These are phyloP conservation scores for Angomonas ambiguus DNA, from an alignment of 208 protist genomes.

Conservation along the genomic window DNA sequence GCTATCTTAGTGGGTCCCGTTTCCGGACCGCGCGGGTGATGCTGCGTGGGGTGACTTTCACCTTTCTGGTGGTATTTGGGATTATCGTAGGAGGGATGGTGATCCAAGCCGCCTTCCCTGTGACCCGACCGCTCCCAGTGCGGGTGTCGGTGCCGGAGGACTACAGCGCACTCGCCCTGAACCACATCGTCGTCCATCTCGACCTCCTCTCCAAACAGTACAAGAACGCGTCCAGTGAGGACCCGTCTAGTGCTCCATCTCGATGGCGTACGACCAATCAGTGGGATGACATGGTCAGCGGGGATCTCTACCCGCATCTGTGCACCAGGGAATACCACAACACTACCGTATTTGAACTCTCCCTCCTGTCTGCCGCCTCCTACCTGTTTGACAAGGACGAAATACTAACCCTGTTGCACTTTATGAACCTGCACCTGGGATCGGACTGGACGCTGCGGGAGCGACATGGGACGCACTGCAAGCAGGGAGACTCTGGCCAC, in stretches of 20 bases:
- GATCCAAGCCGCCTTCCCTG: slow-evolving; percentile 70
- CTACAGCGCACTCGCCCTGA: slow-evolving; percentile 44
- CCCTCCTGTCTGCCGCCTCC: slow-evolving; percentile 48
- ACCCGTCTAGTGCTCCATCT: neutral
- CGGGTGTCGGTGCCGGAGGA: slow-evolving; percentile 32
- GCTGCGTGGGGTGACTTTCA: slow-evolving; percentile 46
- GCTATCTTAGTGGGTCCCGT: slow-evolving; percentile 44
- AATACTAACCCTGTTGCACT: slow-evolving; percentile 48
- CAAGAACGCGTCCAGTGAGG: neutral
- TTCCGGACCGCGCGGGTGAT: slow-evolving; percentile 52
- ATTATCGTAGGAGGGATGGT: slow-evolving; percentile 51
- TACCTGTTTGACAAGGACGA: slow-evolving; percentile 64
- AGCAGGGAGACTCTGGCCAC: slow-evolving; percentile 37
- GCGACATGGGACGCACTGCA: slow-evolving; percentile 41
- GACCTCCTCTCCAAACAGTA: slow-evolving; percentile 38
- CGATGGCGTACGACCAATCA: slow-evolving; percentile 34
- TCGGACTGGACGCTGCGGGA: slow-evolving; percentile 63
- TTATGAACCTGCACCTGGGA: slow-evolving; percentile 58
- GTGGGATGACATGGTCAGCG: slow-evolving; percentile 31
- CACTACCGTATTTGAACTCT: slow-evolving; percentile 64
- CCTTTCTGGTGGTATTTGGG: slow-evolving; percentile 41
- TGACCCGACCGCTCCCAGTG: slow-evolving; percentile 65
- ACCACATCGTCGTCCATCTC: slow-evolving; percentile 81
- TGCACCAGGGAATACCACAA: slow-evolving; percentile 58
- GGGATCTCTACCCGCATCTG: slow-evolving; percentile 75